A percentile compares a stretch with the other conserved stretches of the same genome.
Evolutionary conservation across 2,329 filamentous ascomycete genomes (phyloP).

Genomic region (Cladorrhinum sp.): DNA sequence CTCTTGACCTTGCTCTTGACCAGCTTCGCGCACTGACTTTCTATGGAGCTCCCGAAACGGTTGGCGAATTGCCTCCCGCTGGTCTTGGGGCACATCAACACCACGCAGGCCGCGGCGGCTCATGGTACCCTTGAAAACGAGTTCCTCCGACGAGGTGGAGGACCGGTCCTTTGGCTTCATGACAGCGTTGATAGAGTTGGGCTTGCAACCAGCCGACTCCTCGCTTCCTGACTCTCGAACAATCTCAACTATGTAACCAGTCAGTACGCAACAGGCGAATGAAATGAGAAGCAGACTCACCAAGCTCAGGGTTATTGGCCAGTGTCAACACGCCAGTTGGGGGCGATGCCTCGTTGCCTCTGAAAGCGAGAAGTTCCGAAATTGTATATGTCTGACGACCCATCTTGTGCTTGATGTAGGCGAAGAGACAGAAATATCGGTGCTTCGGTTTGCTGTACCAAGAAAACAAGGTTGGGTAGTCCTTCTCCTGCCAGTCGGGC

Average conservation of each 20-base stretch:
- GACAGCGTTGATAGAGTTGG: not conserved
- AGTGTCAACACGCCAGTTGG: slow-evolving; percentile 11
- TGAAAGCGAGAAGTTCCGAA: slow-evolving; percentile 44
- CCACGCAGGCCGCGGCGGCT: slow-evolving; percentile 23
- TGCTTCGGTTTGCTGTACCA: slow-evolving; percentile 36
- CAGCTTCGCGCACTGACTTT: slow-evolving; percentile 2
- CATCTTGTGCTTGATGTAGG: slow-evolving; percentile 41
- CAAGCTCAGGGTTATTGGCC: slow-evolving; percentile 36
- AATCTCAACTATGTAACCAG: slow-evolving; percentile 28
- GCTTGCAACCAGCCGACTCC: slow-evolving; percentile 13
- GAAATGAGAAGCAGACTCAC: slow-evolving; percentile 31
- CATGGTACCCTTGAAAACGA: slow-evolving; percentile 38
- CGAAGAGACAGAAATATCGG: slow-evolving; percentile 41
- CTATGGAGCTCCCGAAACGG: slow-evolving; percentile 8
- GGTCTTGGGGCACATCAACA: slow-evolving; percentile 14
- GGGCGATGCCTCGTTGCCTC: slow-evolving; percentile 12
- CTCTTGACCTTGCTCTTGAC: slow-evolving; percentile 8
- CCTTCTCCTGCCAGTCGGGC: slow-evolving; percentile 15
- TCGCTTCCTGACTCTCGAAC: slow-evolving; percentile 25
- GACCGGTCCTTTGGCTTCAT: slow-evolving; percentile 32
- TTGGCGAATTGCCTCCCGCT: slow-evolving; percentile 14
- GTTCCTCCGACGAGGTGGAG: slow-evolving; percentile 37
- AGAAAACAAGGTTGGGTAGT: slow-evolving; percentile 40
- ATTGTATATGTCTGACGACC: slow-evolving; percentile 42
- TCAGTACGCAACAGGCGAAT: not conserved